Base-by-base conservation (phyloP, 2,329 filamentous ascomycete genomes). In the Akanthomyces lecanii region DNA sequence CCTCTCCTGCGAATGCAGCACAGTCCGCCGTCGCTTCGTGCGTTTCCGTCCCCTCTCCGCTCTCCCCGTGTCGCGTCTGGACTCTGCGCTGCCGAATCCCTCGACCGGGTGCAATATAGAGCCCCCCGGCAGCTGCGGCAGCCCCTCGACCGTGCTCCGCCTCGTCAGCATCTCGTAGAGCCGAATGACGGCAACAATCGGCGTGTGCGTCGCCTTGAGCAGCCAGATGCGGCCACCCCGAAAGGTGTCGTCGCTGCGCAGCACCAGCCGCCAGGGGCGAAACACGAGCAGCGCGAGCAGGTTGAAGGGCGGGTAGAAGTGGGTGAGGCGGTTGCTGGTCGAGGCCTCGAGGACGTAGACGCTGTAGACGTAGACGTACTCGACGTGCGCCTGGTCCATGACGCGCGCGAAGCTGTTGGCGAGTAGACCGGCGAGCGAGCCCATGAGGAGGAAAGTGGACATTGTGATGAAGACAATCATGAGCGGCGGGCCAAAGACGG, bases 401-500 rank as follows among this genome's bases (percentile, higher is more conserved):
- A 88, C 82, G 60, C 84, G 81, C 18, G 82, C 84, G 75, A 92
- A 88, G 71, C 86, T 90, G 77, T 91, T 92, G 70, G 87, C 90
- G 63, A 93, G 80, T 77, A 92, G 87, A 80, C 88, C 89, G 44
- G 91, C 92, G 66, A 93, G 77, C 23, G 88, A 90, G 56, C 90
- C 91, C 76, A 91, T 89, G 38, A 95, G 81, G 8, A 95, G 79
- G 68, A 94, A 91, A 63, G 90, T 90, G 50, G 89, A 91, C 70
- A 94, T 79, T 28, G 84, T 89, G 66, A 94, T 84, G 74, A 94
- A 94, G 55, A 92, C 80, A 66, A 92, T 81, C 83, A 87, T 86
- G 61, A 87, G 75, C 5, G 84, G 84, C 30, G 84, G 85, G 18
- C 85, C 82, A 63, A 85, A 86, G 64, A 85, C 75, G 23, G 78